phyloP scores from a whole-genome alignment of 257 asterid species.

The Misopates orontium region DNA sequence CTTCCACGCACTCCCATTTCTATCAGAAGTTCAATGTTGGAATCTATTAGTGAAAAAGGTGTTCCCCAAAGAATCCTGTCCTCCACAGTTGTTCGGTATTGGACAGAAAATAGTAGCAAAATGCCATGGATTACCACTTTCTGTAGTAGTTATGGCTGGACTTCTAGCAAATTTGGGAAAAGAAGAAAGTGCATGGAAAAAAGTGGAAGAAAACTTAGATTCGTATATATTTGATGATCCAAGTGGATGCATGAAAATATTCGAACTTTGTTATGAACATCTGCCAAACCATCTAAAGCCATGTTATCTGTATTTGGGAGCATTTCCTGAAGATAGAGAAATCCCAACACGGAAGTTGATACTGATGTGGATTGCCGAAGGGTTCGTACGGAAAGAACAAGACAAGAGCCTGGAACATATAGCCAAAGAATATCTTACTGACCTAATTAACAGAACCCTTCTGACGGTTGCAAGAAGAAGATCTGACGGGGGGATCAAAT shows the following conservation, averaged over 20 bases:
- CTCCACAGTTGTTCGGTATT: not conserved
- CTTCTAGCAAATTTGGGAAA: not conserved
- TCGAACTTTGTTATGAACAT: constrained; percentile 1
- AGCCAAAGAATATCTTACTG: not conserved
- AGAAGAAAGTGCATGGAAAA: not conserved
- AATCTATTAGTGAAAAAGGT: not conserved
- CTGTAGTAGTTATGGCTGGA: constrained; percentile 14
- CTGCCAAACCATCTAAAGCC: not conserved
- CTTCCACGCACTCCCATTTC: not conserved
- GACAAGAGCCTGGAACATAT: not conserved
- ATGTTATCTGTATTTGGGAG: constrained; percentile 11
- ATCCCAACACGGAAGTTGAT: not conserved
- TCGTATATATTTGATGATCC: not conserved
- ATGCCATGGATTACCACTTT: constrained; percentile 1
- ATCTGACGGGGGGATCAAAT: not conserved
- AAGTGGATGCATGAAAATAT: not conserved
- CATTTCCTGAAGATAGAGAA: constrained; percentile 6
- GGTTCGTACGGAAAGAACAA: constrained; percentile 2
- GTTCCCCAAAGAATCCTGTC: not conserved
- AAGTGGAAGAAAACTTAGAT: not conserved
- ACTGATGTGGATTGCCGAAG: not conserved
- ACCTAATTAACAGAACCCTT: constrained; percentile 2
- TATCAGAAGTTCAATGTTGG: constrained; percentile 3
- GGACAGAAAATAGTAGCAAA: not conserved
- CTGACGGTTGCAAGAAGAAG: not conserved